A percentile compares a stretch with the other conserved stretches of the same genome.
Evolutionary conservation across 306 rosid species (phyloP).

Genomic region (Malus sylvestris): DNA sequence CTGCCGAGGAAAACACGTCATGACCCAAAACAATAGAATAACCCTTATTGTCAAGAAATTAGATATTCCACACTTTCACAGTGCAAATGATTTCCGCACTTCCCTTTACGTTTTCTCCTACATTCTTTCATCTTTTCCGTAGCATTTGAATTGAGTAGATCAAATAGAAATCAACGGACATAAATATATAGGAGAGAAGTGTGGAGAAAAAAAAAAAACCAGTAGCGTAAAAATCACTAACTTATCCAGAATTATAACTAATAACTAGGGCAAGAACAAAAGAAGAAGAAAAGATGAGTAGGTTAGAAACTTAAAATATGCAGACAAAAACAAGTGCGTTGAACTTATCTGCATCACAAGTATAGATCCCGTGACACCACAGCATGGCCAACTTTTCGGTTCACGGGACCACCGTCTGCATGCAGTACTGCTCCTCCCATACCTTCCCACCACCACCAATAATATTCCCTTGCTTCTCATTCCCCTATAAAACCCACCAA

Average conservation of each 20-base stretch:
- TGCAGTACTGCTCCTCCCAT: neutral
- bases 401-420: neutral
- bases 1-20: neutral
- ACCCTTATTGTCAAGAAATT: neutral
- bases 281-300: neutral
- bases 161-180: too few relatives aligned
- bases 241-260: neutral
- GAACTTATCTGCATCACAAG: neutral
- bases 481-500: neutral
- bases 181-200: too few relatives aligned
- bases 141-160: too few relatives aligned
- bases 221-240: neutral
- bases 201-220: too few relatives aligned
- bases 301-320: neutral
- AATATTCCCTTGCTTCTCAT: neutral
- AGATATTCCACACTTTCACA: too few relatives aligned
- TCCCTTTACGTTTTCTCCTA: too few relatives aligned
- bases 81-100: too few relatives aligned
- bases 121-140: too few relatives aligned
- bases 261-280: neutral
- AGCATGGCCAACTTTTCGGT: neutral
- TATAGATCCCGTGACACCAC: constrained; percentile 5
- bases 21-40: neutral
- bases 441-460: neutral
- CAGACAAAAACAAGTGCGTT: neutral